These are phyloP conservation scores for Mitragyna speciosa DNA, from an alignment of 257 asterid species.

Conservation along the genomic window DNA sequence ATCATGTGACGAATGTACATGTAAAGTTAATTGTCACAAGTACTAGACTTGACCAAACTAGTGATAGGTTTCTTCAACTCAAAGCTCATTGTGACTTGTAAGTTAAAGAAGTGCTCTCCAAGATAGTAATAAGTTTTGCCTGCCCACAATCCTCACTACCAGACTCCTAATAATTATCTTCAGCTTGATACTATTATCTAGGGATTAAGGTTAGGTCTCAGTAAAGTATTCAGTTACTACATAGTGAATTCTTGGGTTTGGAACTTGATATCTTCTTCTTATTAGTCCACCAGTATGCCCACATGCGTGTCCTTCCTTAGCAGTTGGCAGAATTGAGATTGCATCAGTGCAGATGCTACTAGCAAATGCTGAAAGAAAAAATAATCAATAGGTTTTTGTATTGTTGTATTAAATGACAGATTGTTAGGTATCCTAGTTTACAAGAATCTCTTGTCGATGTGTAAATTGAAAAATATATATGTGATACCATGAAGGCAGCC, in stretches of 20 bases:
- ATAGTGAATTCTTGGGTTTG: too few relatives aligned
- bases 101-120: constrained; percentile 5
- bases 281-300: too few relatives aligned
- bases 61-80: constrained; percentile 12
- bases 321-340: too few relatives aligned
- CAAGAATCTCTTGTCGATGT: not conserved
- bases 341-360: too few relatives aligned
- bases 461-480: not conserved
- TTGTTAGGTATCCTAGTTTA: constrained; percentile 7
- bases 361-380: not conserved
- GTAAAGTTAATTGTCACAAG: not conserved
- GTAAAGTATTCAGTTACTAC: not conserved
- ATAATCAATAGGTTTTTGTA: not conserved
- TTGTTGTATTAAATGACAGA: not conserved
- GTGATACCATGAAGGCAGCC: constrained; percentile 1
- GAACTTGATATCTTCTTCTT: too few relatives aligned
- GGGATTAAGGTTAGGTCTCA: too few relatives aligned
- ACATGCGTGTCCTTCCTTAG: too few relatives aligned
- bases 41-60: not conserved
- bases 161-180: not conserved
- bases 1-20: constrained; percentile 27
- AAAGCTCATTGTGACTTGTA: constrained; percentile 3
- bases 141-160: not conserved
- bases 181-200: not conserved
- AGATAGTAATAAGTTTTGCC: not conserved